These are phyloP conservation scores for Fusarium begoniae DNA, from an alignment of 2,329 filamentous ascomycete genomes.

Conservation along the genomic window DNA sequence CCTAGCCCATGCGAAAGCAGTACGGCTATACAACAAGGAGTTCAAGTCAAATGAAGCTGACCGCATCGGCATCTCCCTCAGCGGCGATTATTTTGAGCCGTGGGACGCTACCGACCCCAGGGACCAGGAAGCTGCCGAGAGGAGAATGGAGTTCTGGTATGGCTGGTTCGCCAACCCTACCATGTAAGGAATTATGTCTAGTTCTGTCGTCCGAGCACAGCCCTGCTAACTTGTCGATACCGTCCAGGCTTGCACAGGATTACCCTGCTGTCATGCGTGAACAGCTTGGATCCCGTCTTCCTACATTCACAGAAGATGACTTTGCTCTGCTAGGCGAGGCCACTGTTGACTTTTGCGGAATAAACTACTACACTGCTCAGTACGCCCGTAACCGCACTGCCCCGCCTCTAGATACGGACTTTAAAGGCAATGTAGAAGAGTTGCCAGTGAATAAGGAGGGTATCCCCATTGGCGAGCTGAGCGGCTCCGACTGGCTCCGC, in stretches of 20 bases:
- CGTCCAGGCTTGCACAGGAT: conserved; percentile 26
- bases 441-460: conserved; percentile 11
- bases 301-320: conserved; percentile 42
- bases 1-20: conserved; percentile 47
- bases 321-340: conserved; percentile 36
- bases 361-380: conserved; percentile 28
- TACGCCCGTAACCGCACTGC: neutral
- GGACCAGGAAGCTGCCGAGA: conserved; percentile 46
- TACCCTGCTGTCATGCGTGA: conserved; percentile 49
- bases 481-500: conserved; percentile 11
- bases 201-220: too few species aligned
- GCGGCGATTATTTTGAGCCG: conserved; percentile 50
- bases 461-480: neutral
- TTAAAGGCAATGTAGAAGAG: conserved; percentile 19
- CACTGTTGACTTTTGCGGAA: conserved; percentile 28
- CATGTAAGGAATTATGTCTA: conserved; percentile 39
- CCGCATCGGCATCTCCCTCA: conserved; percentile 48
- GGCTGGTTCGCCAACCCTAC: conserved; percentile 52
- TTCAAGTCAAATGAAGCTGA: conserved; percentile 44
- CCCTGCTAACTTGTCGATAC: conserved; percentile 4
- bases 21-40: conserved; percentile 46
- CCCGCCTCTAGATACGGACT: neutral
- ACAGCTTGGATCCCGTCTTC: conserved; percentile 46
- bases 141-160: conserved; percentile 50
- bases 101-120: conserved; percentile 41